Conservation (phyloP, 1,284 basidiomycete genomes). For the Cystobasidiaceae sp. region DNA sequence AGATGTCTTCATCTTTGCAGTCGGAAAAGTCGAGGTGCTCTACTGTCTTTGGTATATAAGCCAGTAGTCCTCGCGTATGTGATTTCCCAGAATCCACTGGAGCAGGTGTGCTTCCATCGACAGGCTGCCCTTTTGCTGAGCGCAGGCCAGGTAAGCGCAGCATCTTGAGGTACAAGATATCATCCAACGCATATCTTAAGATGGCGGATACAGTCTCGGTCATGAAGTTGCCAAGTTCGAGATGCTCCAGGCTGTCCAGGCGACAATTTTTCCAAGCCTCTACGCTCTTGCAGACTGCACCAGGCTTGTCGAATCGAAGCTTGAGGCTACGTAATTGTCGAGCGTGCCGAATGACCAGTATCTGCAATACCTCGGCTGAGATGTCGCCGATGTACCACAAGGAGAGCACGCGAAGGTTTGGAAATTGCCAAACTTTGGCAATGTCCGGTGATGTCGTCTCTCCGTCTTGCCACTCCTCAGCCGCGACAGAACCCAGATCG, state of each 20-base stretch:
- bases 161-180: not conserved
- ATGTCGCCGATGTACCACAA: slow-evolving; percentile 2
- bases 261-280: not conserved
- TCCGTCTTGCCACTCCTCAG: too few relatives aligned
- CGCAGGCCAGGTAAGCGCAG: not conserved
- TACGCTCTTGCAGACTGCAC: not conserved
- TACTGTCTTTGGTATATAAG: too few relatives aligned
- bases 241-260: not conserved
- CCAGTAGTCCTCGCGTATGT: too few relatives aligned
- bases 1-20: too few relatives aligned
- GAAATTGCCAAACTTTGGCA: not conserved
- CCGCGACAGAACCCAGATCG: too few relatives aligned
- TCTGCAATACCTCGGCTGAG: not conserved
- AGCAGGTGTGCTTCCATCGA: too few relatives aligned
- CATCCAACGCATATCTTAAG: not conserved
- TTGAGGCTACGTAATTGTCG: not conserved
- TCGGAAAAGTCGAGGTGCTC: too few relatives aligned
- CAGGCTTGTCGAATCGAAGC: slow-evolving; percentile 7
- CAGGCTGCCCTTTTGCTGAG: too few relatives aligned
- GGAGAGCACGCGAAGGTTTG: not conserved
- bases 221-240: slow-evolving; percentile 4
- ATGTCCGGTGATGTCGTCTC: too few relatives aligned
- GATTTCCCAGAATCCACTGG: too few relatives aligned
- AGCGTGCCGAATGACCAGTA: not conserved
- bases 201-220: not conserved